phyloP scores from a whole-genome alignment of 495 filamentous ascomycete genomes.

The Penicillium parvum region DNA sequence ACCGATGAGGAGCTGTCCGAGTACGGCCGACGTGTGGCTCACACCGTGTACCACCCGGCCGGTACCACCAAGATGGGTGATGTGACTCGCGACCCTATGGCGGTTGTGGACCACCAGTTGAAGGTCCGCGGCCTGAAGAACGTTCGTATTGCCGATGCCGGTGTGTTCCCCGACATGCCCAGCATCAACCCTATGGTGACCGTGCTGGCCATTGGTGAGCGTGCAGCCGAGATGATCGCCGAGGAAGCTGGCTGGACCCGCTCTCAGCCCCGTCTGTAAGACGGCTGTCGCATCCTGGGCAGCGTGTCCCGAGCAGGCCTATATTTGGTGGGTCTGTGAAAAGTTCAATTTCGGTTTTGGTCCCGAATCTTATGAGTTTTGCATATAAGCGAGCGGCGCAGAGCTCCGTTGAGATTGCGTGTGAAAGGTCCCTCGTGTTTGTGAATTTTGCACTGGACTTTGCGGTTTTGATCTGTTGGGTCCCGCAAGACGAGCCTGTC shows the following conservation, averaged over 20 bases:
- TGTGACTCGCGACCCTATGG: constrained; percentile 54
- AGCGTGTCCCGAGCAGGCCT: neutral
- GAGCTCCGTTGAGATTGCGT: constrained; percentile 3
- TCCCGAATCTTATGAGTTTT: constrained; percentile 15
- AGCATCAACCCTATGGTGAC: constrained; percentile 66
- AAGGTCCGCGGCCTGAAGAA: constrained; percentile 54
- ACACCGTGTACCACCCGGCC: constrained; percentile 83
- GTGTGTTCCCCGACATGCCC: constrained; percentile 65
- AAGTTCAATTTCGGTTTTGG: constrained; percentile 11
- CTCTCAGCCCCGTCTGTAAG: constrained; percentile 44
- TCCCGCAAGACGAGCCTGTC: constrained; percentile 10
- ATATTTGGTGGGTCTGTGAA: constrained; percentile 8
- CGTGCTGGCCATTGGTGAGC: constrained; percentile 59
- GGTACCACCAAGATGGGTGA: constrained; percentile 88
- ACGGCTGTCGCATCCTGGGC: neutral
- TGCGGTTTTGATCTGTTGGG: neutral
- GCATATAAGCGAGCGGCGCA: constrained; percentile 26
- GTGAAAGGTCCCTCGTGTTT: neutral
- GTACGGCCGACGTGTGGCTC: constrained; percentile 69
- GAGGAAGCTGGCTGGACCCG: constrained; percentile 57
- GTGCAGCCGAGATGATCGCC: constrained; percentile 60
- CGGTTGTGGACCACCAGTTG: constrained; percentile 58
- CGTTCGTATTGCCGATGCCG: constrained; percentile 62
- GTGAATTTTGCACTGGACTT: neutral
- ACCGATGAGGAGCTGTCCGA: constrained; percentile 68